Evolutionary conservation across 352 stramenopile genomes (phyloP).

Genomic region (Thraustochytrium aureum): DNA sequence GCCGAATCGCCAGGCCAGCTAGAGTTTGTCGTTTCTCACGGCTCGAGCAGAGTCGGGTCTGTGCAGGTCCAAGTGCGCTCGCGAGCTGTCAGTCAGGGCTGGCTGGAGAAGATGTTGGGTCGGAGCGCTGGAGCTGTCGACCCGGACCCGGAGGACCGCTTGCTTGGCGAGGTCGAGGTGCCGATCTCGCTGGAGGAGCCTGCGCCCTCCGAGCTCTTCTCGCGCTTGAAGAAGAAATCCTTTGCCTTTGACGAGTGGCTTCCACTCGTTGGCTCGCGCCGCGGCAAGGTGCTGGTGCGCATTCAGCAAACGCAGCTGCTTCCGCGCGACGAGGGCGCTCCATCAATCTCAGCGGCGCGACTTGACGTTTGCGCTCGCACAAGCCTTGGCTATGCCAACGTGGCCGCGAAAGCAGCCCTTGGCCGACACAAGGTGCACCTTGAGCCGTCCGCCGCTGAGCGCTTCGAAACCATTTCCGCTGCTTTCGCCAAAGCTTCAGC

Average conservation of each 20-base stretch:
- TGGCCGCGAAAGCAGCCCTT: too few species aligned
- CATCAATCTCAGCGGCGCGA: not conserved
- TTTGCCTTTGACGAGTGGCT: not conserved
- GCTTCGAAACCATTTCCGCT: too few species aligned
- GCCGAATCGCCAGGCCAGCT: slow-evolving; percentile 5
- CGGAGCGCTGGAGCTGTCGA: not conserved
- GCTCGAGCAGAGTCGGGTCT: not conserved
- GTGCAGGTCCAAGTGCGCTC: slow-evolving; percentile 24
- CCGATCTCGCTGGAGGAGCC: not conserved
- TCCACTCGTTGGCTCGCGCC: not conserved
- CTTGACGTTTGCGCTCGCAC: not conserved
- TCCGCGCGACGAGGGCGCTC: not conserved
- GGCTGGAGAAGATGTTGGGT: slow-evolving; percentile 1
- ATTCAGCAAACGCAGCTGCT: not conserved
- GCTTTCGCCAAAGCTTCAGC: not conserved
- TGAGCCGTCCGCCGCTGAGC: too few species aligned
- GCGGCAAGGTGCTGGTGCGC: not conserved
- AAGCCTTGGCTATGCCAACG: slow-evolving; percentile 3
- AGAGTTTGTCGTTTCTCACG: slow-evolving; percentile 10
- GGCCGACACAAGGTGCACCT: too few species aligned
- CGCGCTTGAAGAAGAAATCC: not conserved
- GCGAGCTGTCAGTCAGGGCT: not conserved
- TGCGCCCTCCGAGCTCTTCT: not conserved
- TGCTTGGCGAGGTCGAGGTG: slow-evolving; percentile 3
- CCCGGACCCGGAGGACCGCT: not conserved